phyloP scores from a whole-genome alignment of 2,329 filamentous ascomycete species.

The Aureobasidium sp. region DNA sequence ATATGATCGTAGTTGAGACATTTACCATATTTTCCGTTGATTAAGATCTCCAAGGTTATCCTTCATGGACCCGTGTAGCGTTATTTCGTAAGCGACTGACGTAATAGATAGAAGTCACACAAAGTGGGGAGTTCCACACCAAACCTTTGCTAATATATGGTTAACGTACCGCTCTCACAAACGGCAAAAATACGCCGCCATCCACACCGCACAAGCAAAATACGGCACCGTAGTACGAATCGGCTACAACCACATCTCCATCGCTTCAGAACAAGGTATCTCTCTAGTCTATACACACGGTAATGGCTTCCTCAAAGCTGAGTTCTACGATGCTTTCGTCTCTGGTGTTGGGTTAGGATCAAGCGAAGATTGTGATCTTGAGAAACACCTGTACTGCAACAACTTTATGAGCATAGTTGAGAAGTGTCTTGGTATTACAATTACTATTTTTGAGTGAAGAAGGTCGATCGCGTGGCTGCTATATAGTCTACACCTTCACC shows the following conservation, averaged over 20 bases:
- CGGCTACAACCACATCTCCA: slow-evolving; percentile 26
- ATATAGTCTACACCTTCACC: slow-evolving; percentile 27
- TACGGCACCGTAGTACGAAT: slow-evolving; percentile 15
- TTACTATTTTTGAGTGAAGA: not conserved
- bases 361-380: not conserved
- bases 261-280: slow-evolving; percentile 29
- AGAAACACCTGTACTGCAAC: no score
- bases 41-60: no score
- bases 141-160: slow-evolving; percentile 24
- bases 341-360: slow-evolving; percentile 34
- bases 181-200: slow-evolving; percentile 29
- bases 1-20: no score
- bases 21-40: no score
- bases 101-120: no score
- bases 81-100: no score
- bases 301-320: slow-evolving; percentile 38
- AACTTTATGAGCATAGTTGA: no score
- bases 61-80: no score
- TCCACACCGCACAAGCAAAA: slow-evolving; percentile 23
- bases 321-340: slow-evolving; percentile 39
- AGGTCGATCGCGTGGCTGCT: not conserved
- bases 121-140: no score
- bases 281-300: slow-evolving; percentile 34
- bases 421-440: not conserved
- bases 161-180: slow-evolving; percentile 26